A percentile compares a stretch with the other conserved stretches of the same genome.
Evolutionary conservation across 805 yeast genomes (phyloP).

Genomic region (Komagataella populi): DNA sequence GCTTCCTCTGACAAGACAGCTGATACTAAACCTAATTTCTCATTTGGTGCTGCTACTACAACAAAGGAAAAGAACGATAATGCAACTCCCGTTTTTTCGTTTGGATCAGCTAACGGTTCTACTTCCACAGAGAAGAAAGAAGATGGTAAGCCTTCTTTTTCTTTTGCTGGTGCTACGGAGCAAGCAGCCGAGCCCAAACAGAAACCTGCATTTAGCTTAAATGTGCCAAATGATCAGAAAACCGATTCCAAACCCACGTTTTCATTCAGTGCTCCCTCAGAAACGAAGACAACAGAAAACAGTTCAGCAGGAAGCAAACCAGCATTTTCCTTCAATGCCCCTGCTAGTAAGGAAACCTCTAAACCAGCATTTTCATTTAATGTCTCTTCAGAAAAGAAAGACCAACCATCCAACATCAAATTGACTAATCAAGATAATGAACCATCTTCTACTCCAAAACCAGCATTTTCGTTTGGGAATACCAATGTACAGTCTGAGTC

Average conservation of each 20-base stretch:
- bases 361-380: not conserved
- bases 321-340: not conserved
- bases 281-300: not conserved
- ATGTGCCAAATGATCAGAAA: not conserved
- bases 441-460: not conserved
- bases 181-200: not conserved
- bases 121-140: conserved; percentile 1
- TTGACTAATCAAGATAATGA: not conserved
- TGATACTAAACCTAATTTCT: not conserved
- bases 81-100: not conserved
- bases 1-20: not conserved
- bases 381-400: not conserved
- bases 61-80: not conserved
- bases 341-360: not conserved
- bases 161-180: conserved; percentile 2
- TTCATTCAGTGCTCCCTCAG: not conserved
- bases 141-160: conserved; percentile 5
- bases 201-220: not conserved
- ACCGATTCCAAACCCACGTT: not conserved
- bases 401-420: conserved; percentile 2
- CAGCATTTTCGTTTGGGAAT: conserved; percentile 4
- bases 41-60: not conserved
- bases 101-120: not conserved
- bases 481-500: not conserved
- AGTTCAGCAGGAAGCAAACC: not conserved